phyloP scores from a whole-genome alignment of 345 rosid genomes.

The Gossypium ekmanianum region DNA sequence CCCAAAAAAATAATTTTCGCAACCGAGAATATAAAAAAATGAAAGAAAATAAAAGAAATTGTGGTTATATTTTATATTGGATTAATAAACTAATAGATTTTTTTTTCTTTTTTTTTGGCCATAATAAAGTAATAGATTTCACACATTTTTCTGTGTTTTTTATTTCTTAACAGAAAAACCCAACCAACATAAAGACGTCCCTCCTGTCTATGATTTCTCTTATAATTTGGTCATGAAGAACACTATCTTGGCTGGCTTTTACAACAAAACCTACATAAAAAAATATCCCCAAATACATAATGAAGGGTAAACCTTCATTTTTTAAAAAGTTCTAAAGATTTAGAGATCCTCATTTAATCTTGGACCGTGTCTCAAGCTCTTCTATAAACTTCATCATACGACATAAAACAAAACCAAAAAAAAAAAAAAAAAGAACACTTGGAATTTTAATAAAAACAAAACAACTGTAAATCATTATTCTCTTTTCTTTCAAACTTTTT shows the following conservation, averaged over 20 bases:
- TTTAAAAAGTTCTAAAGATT: neutral
- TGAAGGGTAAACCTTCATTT: no score
- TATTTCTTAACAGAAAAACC: neutral
- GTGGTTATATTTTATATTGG: neutral
- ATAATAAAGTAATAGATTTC: no score
- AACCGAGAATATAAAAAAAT: neutral
- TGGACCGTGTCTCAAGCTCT: constrained; percentile 10
- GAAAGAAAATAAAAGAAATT: neutral
- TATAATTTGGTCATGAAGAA: neutral
- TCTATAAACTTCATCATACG: neutral
- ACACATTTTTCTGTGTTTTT: no score
- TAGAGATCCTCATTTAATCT: constrained; percentile 5
- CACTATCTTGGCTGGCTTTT: neutral
- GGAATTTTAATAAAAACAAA: neutral
- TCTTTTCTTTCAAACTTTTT: neutral
- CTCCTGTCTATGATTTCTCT: neutral
- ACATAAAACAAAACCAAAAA: neutral
- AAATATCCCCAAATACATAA: no score
- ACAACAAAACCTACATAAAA: neutral
- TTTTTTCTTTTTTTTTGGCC: no score
- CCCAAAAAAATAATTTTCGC: neutral
- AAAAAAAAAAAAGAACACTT: neutral
- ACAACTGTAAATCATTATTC: constrained; percentile 13
- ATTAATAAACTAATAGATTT: neutral
- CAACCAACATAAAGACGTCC: neutral